phyloP scores from a whole-genome alignment of 495 filamentous ascomycete genomes.

The Aspergillus homomorphus region DNA sequence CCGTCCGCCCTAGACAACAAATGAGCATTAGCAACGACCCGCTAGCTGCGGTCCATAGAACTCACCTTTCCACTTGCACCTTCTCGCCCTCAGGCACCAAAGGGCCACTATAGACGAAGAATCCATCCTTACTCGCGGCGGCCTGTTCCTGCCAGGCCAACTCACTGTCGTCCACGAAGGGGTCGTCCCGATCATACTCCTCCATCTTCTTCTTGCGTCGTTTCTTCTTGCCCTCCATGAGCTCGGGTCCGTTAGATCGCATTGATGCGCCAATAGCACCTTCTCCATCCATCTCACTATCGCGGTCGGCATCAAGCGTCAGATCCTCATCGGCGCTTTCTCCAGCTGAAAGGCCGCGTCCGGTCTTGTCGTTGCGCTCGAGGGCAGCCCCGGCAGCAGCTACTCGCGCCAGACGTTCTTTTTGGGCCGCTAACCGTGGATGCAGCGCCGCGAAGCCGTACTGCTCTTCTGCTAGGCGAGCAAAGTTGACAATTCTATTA shows the following conservation, averaged over 20 bases:
- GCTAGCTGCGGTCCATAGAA: slow-evolving; percentile 11
- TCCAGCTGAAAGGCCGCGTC: slow-evolving; percentile 54
- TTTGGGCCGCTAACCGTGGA: slow-evolving; percentile 82
- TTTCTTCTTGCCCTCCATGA: slow-evolving; percentile 58
- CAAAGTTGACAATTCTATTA: slow-evolving; percentile 93
- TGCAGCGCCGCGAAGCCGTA: slow-evolving; percentile 95
- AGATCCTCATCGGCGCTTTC: slow-evolving; percentile 62
- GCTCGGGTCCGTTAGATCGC: slow-evolving; percentile 50
- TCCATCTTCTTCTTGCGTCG: slow-evolving; percentile 83
- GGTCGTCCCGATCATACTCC: slow-evolving; percentile 93
- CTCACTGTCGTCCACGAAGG: slow-evolving; percentile 96
- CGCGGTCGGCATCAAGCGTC: slow-evolving; percentile 42
- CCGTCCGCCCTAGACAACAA: slow-evolving; percentile 61
- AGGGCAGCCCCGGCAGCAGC: slow-evolving; percentile 79
- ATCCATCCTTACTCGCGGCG: slow-evolving; percentile 86
- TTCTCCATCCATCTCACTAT: slow-evolving; percentile 67
- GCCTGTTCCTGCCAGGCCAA: slow-evolving; percentile 94
- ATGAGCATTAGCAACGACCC: slow-evolving; percentile 24
- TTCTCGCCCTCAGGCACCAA: slow-evolving; percentile 85
- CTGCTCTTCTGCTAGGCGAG: slow-evolving; percentile 83
- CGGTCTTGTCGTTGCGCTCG: slow-evolving; percentile 58
- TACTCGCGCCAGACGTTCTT: slow-evolving; percentile 74
- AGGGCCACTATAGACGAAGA: slow-evolving; percentile 85
- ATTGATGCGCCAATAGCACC: slow-evolving; percentile 64
- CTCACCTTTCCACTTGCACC: slow-evolving; percentile 72